These are phyloP conservation scores for Purshia tridentata DNA, from an alignment of 306 rosid genomes.

Conservation along the genomic window DNA sequence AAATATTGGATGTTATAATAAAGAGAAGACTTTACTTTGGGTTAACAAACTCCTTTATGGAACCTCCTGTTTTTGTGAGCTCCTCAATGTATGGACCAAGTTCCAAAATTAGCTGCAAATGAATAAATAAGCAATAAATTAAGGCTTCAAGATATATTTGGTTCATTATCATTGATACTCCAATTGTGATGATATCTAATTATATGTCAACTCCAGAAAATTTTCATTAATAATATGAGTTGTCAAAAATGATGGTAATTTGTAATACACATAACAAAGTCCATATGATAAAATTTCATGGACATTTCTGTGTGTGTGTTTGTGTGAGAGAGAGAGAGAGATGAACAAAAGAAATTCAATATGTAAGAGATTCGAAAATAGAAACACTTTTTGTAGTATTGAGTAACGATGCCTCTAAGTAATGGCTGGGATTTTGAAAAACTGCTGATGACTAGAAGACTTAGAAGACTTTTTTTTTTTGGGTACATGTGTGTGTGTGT, in stretches of 20 bases:
- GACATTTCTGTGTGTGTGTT: no score
- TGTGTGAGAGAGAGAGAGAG: no score
- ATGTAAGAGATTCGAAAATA: no score
- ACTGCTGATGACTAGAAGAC: background rate
- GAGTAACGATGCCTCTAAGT: background rate
- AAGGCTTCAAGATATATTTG: slow-evolving; percentile 5
- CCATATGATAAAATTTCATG: background rate
- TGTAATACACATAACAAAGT: background rate
- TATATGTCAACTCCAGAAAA: background rate
- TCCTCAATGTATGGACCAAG: slow-evolving; percentile 87
- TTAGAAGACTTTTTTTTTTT: background rate
- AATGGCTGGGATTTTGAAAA: background rate
- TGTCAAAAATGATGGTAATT: background rate
- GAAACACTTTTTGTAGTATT: no score
- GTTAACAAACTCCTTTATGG: slow-evolving; percentile 89
- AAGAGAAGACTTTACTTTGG: slow-evolving; percentile 72
- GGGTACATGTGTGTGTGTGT: no score
- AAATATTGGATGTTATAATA: slow-evolving; percentile 1
- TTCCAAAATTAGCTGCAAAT: slow-evolving; percentile 83
- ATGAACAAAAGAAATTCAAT: no score
- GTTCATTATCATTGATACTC: background rate
- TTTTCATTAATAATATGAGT: background rate
- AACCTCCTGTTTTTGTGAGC: slow-evolving; percentile 83
- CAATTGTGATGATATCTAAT: background rate
- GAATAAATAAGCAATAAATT: slow-evolving; percentile 7